Base-by-base conservation (phyloP, 1,139 yeast species). In the Petasospora rhodanensis region DNA sequence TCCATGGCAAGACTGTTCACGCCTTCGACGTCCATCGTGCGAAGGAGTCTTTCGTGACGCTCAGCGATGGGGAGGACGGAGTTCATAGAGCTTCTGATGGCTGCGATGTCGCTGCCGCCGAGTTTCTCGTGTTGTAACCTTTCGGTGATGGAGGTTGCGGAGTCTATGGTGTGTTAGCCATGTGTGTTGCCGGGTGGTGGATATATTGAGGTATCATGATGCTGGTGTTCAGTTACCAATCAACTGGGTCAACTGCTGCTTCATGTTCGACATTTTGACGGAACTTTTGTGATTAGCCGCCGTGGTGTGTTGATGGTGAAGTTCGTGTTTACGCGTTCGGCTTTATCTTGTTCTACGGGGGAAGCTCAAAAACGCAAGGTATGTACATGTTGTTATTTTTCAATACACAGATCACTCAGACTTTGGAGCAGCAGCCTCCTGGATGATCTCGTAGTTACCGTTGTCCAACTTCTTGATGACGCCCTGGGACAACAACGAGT, bases 401-500 rank as follows among this genome's bases (percentile, higher is more conserved):
- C 24, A 12, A 19, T n/a, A 10, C n/a, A n/a, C n/a, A n/a, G 18
- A 14, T 14, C 19, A 10, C 19, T 8, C 22, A 26, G 40, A 28
- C 12, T 29, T 15, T 10, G 33, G 23, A 13, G 34, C 25, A 14
- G 26, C 28, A 16, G 27, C 29, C 7, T 52, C 54, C 34, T 47
- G 45, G 26, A 52, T 46, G 25, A 62, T 45, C 37, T 59, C 59
- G 46, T 67, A 71, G 45, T 70, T 63, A 15, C 78, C 78, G 28
- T 63, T 58, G 13, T 59, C 66, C 15, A 61, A 55, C 42, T 68
- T 61, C 34, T 58, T 65, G 34, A 89, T 64, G 38, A 81, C 66
- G 1, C 91, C 93, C 44, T 78, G 79, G 14, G 74, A 75, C 28
- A 74, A 60, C 46, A 86, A 68, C 37, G 73, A 73, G 27, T 75